These are phyloP conservation scores for Sphagnum contortum DNA, from an alignment of 225 moss, liverwort and hornwort species.

Conservation along the genomic window DNA sequence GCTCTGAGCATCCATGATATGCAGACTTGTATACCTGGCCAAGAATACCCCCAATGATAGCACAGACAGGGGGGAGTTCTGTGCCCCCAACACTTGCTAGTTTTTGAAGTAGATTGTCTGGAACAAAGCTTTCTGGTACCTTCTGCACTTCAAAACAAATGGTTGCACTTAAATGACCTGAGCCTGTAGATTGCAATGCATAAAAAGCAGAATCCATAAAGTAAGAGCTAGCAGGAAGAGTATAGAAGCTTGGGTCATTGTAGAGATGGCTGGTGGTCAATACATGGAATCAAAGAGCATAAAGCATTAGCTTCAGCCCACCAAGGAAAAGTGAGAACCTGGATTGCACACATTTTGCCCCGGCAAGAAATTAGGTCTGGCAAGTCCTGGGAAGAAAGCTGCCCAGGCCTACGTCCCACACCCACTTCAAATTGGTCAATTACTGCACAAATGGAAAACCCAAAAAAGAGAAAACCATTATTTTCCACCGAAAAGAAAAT, in stretches of 20 bases:
- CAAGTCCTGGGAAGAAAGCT: conserved; percentile 43
- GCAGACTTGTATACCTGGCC: conserved; percentile 56
- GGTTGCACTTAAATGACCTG: no score
- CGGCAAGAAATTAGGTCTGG: conserved; percentile 57
- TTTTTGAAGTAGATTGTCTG: conserved; percentile 44
- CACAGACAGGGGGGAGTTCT: conserved; percentile 86
- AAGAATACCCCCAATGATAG: conserved; percentile 87
- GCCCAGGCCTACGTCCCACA: conserved; percentile 53
- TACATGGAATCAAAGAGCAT: no score
- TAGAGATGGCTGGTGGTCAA: no score
- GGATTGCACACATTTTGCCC: conserved; percentile 41
- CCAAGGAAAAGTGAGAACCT: conserved; percentile 28
- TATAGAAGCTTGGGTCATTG: no score
- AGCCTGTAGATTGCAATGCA: no score
- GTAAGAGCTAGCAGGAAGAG: no score
- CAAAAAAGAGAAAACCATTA: not conserved
- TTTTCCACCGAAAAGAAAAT: conserved; percentile 1
- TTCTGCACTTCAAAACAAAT: conserved; percentile 24
- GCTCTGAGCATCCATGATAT: no score
- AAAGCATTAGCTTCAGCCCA: no score
- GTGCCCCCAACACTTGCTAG: conserved; percentile 52
- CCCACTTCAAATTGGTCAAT: conserved; percentile 78
- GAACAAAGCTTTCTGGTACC: conserved; percentile 37
- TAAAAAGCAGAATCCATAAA: no score
- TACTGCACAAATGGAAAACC: conserved; percentile 34